Evolutionary conservation across 352 stramenopile genomes (phyloP).

Genomic region (Globisporangium spinosum): DNA sequence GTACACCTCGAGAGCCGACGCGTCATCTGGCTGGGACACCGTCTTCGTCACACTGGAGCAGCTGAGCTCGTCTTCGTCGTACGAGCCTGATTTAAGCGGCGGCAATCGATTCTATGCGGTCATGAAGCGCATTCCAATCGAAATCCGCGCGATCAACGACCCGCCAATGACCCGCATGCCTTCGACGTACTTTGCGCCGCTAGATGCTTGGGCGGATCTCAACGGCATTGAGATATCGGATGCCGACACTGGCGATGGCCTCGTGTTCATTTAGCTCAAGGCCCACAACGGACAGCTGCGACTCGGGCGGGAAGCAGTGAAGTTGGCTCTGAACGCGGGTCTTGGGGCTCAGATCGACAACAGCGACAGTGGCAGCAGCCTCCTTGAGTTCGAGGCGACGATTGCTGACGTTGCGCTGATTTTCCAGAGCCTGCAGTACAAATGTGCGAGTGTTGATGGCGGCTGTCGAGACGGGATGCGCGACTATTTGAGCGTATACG

Average conservation of each 20-base stretch:
- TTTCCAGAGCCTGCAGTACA: conserved; percentile 39
- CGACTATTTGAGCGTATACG: conserved; percentile 41
- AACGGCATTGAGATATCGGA: conserved; percentile 31
- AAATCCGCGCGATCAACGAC: conserved; percentile 45
- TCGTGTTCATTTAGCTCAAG: conserved; percentile 43
- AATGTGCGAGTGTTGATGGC: conserved; percentile 18
- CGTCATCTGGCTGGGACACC: conserved; percentile 27
- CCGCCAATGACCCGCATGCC: conserved; percentile 33
- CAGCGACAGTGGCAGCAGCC: conserved; percentile 10
- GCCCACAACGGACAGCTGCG: conserved; percentile 36
- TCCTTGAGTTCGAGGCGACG: conserved; percentile 35
- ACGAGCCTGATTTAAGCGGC: conserved; percentile 1
- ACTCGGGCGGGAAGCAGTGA: conserved; percentile 3
- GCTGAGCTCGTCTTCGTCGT: not conserved
- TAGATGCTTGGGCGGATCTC: conserved; percentile 28
- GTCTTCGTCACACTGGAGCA: conserved; percentile 39
- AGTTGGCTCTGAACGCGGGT: not conserved
- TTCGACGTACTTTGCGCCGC: conserved; percentile 25
- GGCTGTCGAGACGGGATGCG: conserved; percentile 25
- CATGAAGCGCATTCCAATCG: conserved; percentile 34
- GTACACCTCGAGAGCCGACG: conserved; percentile 33
- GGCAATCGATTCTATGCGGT: conserved; percentile 28
- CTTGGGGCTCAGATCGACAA: not conserved
- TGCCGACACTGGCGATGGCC: conserved; percentile 34
- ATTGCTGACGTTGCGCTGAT: conserved; percentile 19